phyloP scores from a whole-genome alignment of 805 yeast species.

The Torulaspora maleeae region DNA sequence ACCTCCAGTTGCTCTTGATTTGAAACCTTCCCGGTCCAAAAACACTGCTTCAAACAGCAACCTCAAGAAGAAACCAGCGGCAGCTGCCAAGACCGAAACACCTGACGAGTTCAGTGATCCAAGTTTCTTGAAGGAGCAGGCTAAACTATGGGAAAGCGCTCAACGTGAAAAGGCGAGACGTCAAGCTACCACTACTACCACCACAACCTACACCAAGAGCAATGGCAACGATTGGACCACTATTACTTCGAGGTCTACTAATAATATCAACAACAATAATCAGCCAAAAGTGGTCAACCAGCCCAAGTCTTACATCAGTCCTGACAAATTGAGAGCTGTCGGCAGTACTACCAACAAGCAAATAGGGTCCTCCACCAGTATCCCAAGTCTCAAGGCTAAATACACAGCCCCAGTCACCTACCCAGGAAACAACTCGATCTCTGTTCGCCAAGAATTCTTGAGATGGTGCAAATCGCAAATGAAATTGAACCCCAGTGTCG shows the following conservation, averaged over 20 bases:
- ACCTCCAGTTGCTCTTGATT: conserved; percentile 16
- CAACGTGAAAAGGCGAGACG: conserved; percentile 73
- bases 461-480: conserved; percentile 68
- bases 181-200: conserved; percentile 48
- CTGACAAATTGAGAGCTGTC: conserved; percentile 36
- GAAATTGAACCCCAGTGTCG: conserved; percentile 67
- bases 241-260: conserved; percentile 31
- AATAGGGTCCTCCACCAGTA: conserved; percentile 31
- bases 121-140: conserved; percentile 32
- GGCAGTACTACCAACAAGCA: conserved; percentile 20
- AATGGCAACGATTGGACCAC: conserved; percentile 29
- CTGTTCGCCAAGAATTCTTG: conserved; percentile 58
- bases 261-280: conserved; percentile 7
- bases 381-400: conserved; percentile 27
- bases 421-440: conserved; percentile 34
- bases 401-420: conserved; percentile 21
- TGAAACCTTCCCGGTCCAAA: conserved; percentile 19
- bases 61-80: conserved; percentile 3
- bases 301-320: conserved; percentile 28
- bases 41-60: not conserved
- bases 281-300: conserved; percentile 22
- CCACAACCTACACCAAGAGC: conserved; percentile 28
- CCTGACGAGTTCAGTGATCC: conserved; percentile 24
- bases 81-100: conserved; percentile 4
- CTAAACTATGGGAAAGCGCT: conserved; percentile 43